Conservation (phyloP, 176 grass and related monocot species). For the Musa acuminata region DNA sequence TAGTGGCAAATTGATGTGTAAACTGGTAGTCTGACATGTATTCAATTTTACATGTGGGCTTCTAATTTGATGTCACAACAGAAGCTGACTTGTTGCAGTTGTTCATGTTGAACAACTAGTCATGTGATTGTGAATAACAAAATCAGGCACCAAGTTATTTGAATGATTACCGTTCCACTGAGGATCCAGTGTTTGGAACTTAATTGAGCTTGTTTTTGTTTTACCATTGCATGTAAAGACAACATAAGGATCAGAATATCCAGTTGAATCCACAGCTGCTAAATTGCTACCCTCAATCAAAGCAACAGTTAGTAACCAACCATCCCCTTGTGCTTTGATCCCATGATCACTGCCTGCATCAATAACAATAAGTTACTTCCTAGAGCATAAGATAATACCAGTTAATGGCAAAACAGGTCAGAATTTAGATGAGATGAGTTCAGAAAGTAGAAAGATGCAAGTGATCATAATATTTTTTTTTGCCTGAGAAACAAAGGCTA, state of each 20-base stretch:
- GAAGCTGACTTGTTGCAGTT: too few species aligned
- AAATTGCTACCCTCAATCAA: conserved; percentile 62
- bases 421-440: background rate
- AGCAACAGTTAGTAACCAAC: conserved; percentile 85
- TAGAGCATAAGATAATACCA: background rate
- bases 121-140: background rate
- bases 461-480: too few species aligned
- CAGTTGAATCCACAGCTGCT: conserved; percentile 34
- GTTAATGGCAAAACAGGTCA: background rate
- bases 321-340: conserved; percentile 73
- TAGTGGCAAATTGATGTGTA: background rate
- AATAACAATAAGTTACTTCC: conserved; percentile 1
- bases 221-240: conserved; percentile 54
- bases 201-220: conserved; percentile 66
- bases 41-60: background rate
- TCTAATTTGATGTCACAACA: background rate
- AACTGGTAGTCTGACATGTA: background rate
- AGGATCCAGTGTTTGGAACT: conserved; percentile 44
- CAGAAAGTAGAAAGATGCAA: too few species aligned
- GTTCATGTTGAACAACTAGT: background rate
- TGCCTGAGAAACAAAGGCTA: too few species aligned
- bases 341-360: conserved; percentile 69
- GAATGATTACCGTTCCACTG: conserved; percentile 49
- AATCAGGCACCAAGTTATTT: background rate
- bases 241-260: conserved; percentile 54